Evolutionary conservation across 2,329 filamentous ascomycete species (phyloP).

Genomic region (Xylaria multiplex): DNA sequence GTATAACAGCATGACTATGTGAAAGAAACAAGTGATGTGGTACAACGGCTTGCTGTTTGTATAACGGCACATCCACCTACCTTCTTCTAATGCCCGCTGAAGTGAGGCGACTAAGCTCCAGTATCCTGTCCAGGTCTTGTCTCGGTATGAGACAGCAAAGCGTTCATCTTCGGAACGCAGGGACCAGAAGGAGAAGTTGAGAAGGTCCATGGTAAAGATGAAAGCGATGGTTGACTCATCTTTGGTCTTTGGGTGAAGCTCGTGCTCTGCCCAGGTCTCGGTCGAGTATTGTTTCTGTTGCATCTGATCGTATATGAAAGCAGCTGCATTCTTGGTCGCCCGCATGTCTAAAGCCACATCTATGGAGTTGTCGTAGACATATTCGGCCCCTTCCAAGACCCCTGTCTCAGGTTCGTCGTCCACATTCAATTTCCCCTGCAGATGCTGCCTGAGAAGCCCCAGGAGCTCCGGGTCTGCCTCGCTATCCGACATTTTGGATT

Average conservation of each 20-base stretch:
- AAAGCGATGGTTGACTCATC: constrained; percentile 86
- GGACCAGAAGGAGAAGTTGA: constrained; percentile 99
- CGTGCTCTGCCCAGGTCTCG: constrained; percentile 85
- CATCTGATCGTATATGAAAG: constrained; percentile 83
- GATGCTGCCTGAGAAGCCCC: constrained; percentile 82
- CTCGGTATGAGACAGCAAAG: constrained; percentile 85
- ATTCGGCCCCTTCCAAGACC: constrained; percentile 83
- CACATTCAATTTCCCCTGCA: constrained; percentile 67
- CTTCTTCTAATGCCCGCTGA: constrained; percentile 88
- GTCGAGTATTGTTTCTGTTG: constrained; percentile 84
- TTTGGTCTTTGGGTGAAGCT: constrained; percentile 86
- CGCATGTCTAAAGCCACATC: constrained; percentile 90
- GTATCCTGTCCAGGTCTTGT: constrained; percentile 89
- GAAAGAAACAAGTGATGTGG: constrained; percentile 43
- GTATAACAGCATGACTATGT: constrained; percentile 26
- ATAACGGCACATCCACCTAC: constrained; percentile 54
- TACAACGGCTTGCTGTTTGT: constrained; percentile 11
- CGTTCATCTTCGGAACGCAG: constrained; percentile 73
- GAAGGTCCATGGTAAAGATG: constrained; percentile 95
- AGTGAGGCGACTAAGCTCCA: constrained; percentile 91
- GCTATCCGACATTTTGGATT: constrained; percentile 80
- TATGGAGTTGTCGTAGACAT: constrained; percentile 90
- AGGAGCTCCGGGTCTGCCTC: constrained; percentile 90
- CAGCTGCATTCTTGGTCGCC: constrained; percentile 83
- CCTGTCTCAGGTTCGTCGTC: constrained; percentile 76